Evolutionary conservation across 139 green algal species (phyloP).

Genomic region (Nannochloris sp.): DNA sequence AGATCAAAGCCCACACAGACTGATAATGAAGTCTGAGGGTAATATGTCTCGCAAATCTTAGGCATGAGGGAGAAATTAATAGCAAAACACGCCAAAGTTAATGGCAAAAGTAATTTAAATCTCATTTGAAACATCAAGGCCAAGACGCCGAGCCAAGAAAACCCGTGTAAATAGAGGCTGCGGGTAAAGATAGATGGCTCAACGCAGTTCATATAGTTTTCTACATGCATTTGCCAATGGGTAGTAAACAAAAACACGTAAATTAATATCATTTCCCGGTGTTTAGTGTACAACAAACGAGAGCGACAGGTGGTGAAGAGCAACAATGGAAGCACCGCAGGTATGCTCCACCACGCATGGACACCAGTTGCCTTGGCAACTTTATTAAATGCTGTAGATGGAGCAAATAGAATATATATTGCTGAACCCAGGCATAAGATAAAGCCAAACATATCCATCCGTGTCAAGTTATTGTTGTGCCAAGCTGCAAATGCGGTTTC

Average conservation of each 20-base stretch:
- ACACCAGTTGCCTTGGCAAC: background rate
- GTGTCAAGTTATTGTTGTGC: background rate
- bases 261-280: background rate
- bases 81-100: background rate
- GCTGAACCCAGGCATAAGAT: background rate
- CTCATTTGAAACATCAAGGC: background rate
- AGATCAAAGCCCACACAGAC: background rate
- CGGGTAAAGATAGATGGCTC: background rate
- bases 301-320: background rate
- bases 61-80: background rate
- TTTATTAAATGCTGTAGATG: background rate
- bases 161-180: background rate
- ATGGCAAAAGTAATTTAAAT: background rate
- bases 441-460: background rate
- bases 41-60: background rate
- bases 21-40: background rate
- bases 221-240: background rate
- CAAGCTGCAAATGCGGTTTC: background rate
- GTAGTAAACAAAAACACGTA: background rate
- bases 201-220: background rate
- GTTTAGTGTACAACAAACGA: background rate
- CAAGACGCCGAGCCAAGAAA: background rate
- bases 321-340: background rate
- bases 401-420: background rate
- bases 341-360: background rate